A percentile compares a stretch with the other conserved stretches of the same genome.
These are phyloP conservation scores for Drechslerella coelobrocha DNA, from an alignment of 2,329 filamentous ascomycete genomes.

Conservation along the genomic window DNA sequence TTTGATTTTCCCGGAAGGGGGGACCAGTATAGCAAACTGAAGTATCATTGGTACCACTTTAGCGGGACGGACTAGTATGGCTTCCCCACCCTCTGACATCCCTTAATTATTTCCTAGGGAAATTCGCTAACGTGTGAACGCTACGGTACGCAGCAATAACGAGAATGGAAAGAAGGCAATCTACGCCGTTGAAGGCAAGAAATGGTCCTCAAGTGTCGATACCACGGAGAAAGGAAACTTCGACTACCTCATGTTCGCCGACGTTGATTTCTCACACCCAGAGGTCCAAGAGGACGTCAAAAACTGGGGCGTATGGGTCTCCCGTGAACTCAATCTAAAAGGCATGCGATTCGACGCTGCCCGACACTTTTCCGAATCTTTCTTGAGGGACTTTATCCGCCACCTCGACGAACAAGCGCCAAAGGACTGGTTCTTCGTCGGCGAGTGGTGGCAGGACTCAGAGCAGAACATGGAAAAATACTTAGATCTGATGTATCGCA, in stretches of 20 bases:
- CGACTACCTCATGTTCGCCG: constrained; percentile 75
- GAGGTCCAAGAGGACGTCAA: constrained; percentile 71
- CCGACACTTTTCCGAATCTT: constrained; percentile 74
- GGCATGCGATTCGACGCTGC: constrained; percentile 76
- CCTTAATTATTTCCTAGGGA: neutral
- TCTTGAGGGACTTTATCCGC: constrained; percentile 70
- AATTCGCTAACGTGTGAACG: neutral
- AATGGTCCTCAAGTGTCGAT: constrained; percentile 69
- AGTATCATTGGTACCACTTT: constrained; percentile 66
- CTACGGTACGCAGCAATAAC: constrained; percentile 32
- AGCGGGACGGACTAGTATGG: constrained; percentile 48
- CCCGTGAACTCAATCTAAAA: constrained; percentile 66
- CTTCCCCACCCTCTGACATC: neutral
- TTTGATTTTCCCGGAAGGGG: constrained; percentile 71
- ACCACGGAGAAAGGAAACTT: constrained; percentile 71
- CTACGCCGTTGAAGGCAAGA: constrained; percentile 71
- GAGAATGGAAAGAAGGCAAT: constrained; percentile 66
- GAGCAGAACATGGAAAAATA: constrained; percentile 66
- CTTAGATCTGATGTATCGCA: constrained; percentile 66
- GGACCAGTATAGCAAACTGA: constrained; percentile 67
- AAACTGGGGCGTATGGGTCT: constrained; percentile 73
- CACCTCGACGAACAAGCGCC: constrained; percentile 64
- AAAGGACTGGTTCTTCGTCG: constrained; percentile 69
- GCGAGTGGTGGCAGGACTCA: constrained; percentile 73
- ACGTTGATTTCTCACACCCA: constrained; percentile 70